These are phyloP conservation scores for Monosporascus cannonballus DNA, from an alignment of 2,329 filamentous ascomycete species.

Conservation along the genomic window DNA sequence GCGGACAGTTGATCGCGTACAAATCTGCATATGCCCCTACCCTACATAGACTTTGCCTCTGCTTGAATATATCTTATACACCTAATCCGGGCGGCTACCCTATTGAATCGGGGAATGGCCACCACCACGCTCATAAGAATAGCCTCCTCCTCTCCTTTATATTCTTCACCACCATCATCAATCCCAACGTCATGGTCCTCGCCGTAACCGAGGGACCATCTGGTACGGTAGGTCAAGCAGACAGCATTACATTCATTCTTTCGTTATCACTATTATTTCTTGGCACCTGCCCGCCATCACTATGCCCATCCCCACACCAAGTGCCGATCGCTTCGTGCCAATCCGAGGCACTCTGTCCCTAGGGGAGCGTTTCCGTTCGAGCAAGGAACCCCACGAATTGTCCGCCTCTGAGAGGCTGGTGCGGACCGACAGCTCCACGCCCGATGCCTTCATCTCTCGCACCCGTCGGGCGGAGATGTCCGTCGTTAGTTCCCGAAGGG, in stretches of 20 bases:
- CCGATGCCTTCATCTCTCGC: constrained; percentile 37
- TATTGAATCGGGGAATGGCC: too few relatives aligned
- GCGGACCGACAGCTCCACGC: constrained; percentile 33
- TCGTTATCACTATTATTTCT: neutral
- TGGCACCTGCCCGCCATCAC: constrained; percentile 2
- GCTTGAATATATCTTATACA: too few relatives aligned
- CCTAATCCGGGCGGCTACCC: too few relatives aligned
- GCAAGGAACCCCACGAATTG: constrained; percentile 35
- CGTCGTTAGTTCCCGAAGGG: constrained; percentile 13
- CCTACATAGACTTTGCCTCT: too few relatives aligned
- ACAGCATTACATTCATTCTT: neutral
- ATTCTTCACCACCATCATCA: neutral
- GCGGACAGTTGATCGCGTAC: too few relatives aligned
- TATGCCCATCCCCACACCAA: constrained; percentile 18
- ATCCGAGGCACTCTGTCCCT: constrained; percentile 30
- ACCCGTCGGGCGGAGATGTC: constrained; percentile 23
- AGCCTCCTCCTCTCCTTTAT: neutral
- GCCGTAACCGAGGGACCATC: neutral
- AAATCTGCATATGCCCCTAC: too few relatives aligned
- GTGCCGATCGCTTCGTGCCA: constrained; percentile 47
- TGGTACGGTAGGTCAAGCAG: neutral
- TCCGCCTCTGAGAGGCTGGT: constrained; percentile 38
- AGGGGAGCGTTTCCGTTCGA: constrained; percentile 40
- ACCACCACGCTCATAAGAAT: too few relatives aligned
- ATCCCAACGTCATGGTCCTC: neutral